phyloP scores from a whole-genome alignment of 179 eudicot species.

The Spergularia azorica region DNA sequence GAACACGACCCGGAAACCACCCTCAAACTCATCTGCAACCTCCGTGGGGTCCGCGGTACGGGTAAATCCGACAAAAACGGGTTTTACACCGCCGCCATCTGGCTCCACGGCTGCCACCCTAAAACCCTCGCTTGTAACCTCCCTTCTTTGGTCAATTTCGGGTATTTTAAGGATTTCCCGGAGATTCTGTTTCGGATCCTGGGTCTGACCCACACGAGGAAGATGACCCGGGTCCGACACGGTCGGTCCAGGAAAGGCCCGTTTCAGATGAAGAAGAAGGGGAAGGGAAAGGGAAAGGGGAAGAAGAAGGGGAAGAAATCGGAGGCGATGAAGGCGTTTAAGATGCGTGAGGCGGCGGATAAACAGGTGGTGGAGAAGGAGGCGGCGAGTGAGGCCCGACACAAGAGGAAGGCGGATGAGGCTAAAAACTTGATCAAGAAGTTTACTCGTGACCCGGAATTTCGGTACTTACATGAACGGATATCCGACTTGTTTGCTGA shows the following conservation, averaged over 20 bases:
- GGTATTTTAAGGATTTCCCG: constrained; percentile 52
- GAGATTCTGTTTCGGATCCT: constrained; percentile 49
- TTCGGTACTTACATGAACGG: constrained; percentile 33
- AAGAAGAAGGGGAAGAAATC: not conserved
- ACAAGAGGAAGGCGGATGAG: constrained; percentile 22
- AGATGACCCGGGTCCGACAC: constrained; percentile 1
- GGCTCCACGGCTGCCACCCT: constrained; percentile 51
- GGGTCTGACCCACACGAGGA: constrained; percentile 32
- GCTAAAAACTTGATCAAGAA: constrained; percentile 28
- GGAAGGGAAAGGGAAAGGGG: constrained; percentile 4
- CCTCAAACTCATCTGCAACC: constrained; percentile 50
- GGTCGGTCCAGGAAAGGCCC: no score
- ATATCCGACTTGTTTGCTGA: constrained; percentile 45
- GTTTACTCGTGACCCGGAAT: constrained; percentile 37
- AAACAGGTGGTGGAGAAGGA: constrained; percentile 16
- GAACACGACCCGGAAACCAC: constrained; percentile 42
- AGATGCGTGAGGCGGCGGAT: constrained; percentile 12
- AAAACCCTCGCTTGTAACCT: constrained; percentile 47
- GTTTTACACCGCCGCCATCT: constrained; percentile 46
- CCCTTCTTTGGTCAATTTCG: constrained; percentile 32
- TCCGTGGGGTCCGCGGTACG: constrained; percentile 56
- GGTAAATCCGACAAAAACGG: constrained; percentile 58
- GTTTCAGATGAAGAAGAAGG: not conserved
- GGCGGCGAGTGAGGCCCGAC: constrained; percentile 4
- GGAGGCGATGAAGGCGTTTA: constrained; percentile 14